Percentiles rank a stretch among this genome's conserved stretches.
Evolutionary conservation across 1,284 basidiomycete species (phyloP).

Genomic region (Pseudozyma hubeiensis): DNA sequence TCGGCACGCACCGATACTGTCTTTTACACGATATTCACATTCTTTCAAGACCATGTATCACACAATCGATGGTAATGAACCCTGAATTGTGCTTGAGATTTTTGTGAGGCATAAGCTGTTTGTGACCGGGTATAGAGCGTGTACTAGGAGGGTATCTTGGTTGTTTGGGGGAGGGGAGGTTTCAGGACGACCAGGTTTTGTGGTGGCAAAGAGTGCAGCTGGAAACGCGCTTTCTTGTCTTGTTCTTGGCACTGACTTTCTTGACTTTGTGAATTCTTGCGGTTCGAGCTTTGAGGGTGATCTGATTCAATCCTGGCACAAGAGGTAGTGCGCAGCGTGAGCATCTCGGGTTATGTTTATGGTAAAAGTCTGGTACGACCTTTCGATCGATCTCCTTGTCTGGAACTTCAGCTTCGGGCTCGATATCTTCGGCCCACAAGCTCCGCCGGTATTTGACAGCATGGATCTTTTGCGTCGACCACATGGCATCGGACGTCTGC

Average conservation of each 20-base stretch:
- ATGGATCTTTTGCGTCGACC: slow-evolving; percentile 14
- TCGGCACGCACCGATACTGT: slow-evolving; percentile 5
- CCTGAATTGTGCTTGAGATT: background rate
- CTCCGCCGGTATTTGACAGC: slow-evolving; percentile 14
- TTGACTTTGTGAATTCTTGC: background rate
- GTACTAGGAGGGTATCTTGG: slow-evolving; percentile 7
- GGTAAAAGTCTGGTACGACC: slow-evolving; percentile 33
- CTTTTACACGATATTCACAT: slow-evolving; percentile 13
- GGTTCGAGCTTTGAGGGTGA: background rate
- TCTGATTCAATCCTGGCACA: slow-evolving; percentile 19
- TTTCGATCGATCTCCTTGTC: background rate
- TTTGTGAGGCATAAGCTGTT: background rate
- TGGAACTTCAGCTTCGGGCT: slow-evolving; percentile 2
- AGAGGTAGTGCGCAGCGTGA: slow-evolving; percentile 17
- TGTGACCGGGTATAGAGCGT: slow-evolving; percentile 3
- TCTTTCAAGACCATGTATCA: slow-evolving; percentile 5
- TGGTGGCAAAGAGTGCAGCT: slow-evolving; percentile 22
- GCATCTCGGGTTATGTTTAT: slow-evolving; percentile 32
- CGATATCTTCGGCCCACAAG: slow-evolving; percentile 34
- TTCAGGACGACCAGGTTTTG: slow-evolving; percentile 12
- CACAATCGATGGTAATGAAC: background rate
- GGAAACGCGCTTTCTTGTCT: slow-evolving; percentile 5
- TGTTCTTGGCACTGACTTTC: background rate
- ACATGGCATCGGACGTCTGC: slow-evolving; percentile 11
- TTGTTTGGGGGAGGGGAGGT: background rate